Evolutionary conservation across 2,329 filamentous ascomycete species (phyloP), one percentile per base, ranked within the genome.

Genomic region (Fusarium nematophilum): DNA sequence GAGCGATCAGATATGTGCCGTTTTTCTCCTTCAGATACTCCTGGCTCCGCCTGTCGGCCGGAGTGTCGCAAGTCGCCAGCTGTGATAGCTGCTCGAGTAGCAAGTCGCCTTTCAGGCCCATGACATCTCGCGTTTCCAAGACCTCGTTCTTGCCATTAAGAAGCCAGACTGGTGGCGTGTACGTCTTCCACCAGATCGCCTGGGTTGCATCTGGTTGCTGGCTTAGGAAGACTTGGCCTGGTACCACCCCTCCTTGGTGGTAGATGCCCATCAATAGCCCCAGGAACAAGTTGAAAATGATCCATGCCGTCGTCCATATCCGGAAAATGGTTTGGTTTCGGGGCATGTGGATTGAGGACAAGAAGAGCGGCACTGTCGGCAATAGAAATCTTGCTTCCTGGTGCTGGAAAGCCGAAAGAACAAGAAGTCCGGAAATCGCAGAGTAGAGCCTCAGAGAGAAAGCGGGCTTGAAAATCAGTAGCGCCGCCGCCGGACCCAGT

Each of bases 131-230:
- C 1, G 90, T 93, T 25, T 78, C 81, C n/a, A 93, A 76, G 9
- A 90, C 82, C 64, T 88, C 84, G 62, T 90, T 92, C 73, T 90
- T 90, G 48, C 89, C 88, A 62, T 92, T 89, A 6, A 93, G 79
- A 15, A 94, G 81, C 90, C 91, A 94, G 29, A 90, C 88, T 0
- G 91, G 91, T 14, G 91, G 91, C 71, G 88, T 90, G 71, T 93
- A 93, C 1, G 91, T 93, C 73, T 93, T 93, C 91, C 91, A 94
- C 91, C 91, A 94, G 44, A 91, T 81, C 4, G 88, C 89, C 27
- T 89, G 82, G 2, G 86, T 87, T 8, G 90, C 86, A 60, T 90
- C 88, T 5, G 85, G 81, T 62, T 90, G 87, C 49, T 84, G 85
- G 68, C 87, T 90, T 69, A 94, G 81, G 70, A 91, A 91, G 1